Percentiles rank a stretch among this genome's conserved stretches.
Evolutionary conservation across 2,329 filamentous ascomycete genomes (phyloP).

Genomic region (Fusarium sp.): DNA sequence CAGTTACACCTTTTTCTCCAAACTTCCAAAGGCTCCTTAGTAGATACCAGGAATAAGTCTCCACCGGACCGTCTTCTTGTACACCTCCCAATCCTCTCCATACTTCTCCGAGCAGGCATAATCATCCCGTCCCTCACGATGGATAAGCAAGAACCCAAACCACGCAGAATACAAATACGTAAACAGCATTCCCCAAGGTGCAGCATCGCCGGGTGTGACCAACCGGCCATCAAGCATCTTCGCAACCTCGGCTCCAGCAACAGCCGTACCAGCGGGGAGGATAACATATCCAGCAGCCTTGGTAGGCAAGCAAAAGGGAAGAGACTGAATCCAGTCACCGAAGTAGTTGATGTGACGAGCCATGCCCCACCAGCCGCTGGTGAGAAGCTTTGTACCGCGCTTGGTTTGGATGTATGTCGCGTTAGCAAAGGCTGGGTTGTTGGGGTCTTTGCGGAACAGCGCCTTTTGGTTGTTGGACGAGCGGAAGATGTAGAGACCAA

Average conservation of each 20-base stretch:
- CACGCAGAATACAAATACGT: conserved; percentile 94
- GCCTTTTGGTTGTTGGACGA: conserved; percentile 91
- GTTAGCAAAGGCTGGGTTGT: conserved; percentile 79
- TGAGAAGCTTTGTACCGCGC: conserved; percentile 80
- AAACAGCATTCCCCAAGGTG: conserved; percentile 84
- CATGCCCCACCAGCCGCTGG: conserved; percentile 90
- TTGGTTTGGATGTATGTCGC: conserved; percentile 87
- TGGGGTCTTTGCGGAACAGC: conserved; percentile 86
- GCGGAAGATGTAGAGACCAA: conserved; percentile 88
- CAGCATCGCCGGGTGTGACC: conserved; percentile 75
- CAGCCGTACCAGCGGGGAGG: conserved; percentile 60
- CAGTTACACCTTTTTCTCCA: not conserved
- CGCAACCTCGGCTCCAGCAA: conserved; percentile 59
- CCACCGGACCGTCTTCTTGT: conserved; percentile 80
- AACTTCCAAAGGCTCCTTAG: not conserved
- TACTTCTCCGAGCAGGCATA: conserved; percentile 90
- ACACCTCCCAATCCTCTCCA: conserved; percentile 87
- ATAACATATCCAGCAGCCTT: conserved; percentile 83
- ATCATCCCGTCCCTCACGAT: conserved; percentile 86
- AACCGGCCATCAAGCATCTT: conserved; percentile 68
- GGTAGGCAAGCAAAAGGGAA: conserved; percentile 87
- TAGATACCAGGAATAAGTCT: conserved; percentile 80
- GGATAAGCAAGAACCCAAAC: conserved; percentile 84
- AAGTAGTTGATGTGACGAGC: conserved; percentile 94
- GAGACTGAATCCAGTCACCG: conserved; percentile 91